phyloP scores from a whole-genome alignment of 1,284 basidiomycete species.

The Psilocybe mexicana region DNA sequence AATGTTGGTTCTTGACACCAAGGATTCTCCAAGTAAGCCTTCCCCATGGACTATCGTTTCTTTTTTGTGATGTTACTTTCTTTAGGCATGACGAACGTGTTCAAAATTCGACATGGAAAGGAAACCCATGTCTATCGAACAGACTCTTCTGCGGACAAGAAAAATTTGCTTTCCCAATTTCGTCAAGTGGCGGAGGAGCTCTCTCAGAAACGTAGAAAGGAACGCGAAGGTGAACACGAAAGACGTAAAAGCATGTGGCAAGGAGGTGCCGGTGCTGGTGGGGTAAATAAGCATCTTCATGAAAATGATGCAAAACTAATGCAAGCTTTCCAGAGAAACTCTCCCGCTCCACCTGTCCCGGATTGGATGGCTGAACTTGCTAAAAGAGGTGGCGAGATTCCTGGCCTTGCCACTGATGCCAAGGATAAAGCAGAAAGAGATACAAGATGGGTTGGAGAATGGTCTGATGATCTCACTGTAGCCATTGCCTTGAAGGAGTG shows the following conservation, averaged over 20 bases:
- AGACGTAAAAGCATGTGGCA: constrained; percentile 80
- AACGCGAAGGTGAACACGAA: constrained; percentile 90
- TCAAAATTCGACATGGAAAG: constrained; percentile 93
- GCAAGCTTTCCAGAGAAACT: constrained; percentile 33
- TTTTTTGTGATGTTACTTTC: constrained; percentile 4
- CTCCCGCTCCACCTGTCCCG: constrained; percentile 50
- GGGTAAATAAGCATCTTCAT: constrained; percentile 30
- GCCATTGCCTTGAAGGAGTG: constrained; percentile 89
- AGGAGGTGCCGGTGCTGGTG: constrained; percentile 43
- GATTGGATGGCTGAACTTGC: constrained; percentile 73
- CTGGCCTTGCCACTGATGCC: constrained; percentile 45
- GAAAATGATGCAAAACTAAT: neutral
- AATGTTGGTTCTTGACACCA: constrained; percentile 92
- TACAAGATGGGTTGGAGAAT: constrained; percentile 84
- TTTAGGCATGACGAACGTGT: constrained; percentile 88
- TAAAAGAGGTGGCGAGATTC: constrained; percentile 50
- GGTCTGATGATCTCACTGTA: constrained; percentile 90
- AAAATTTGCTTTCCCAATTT: constrained; percentile 81
- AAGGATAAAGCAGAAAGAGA: constrained; percentile 79
- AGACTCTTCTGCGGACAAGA: constrained; percentile 83
- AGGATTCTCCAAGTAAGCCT: constrained; percentile 83
- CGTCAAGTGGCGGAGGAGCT: constrained; percentile 92
- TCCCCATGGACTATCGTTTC: neutral
- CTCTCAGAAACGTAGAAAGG: constrained; percentile 83
- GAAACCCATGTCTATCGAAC: constrained; percentile 94